These are phyloP conservation scores for Pelargonium myrrhifolium DNA, from an alignment of 441 rosid genomes.

Conservation along the genomic window DNA sequence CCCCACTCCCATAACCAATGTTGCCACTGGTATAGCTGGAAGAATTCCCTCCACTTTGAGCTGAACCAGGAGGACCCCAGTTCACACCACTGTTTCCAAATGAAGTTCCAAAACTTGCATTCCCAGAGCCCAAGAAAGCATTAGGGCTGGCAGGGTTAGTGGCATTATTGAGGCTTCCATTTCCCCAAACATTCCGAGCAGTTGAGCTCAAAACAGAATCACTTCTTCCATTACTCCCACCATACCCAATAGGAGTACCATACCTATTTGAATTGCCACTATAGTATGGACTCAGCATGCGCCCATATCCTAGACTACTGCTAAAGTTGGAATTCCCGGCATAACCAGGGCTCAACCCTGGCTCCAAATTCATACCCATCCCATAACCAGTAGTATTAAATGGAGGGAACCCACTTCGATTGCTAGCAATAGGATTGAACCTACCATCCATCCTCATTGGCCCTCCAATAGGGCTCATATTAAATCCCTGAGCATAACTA, in stretches of 20 bases:
- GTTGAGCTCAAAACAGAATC: conserved; percentile 41
- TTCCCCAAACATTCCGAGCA: conserved; percentile 56
- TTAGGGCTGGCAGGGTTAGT: conserved; percentile 31
- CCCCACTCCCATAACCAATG: conserved; percentile 28
- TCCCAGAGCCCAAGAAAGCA: conserved; percentile 29
- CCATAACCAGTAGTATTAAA: conserved; percentile 42
- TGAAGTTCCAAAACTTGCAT: conserved; percentile 30
- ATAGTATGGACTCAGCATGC: conserved; percentile 36
- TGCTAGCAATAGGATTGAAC: conserved; percentile 46
- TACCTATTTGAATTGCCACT: conserved; percentile 42
- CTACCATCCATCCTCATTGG: conserved; percentile 38
- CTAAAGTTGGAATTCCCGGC: conserved; percentile 35
- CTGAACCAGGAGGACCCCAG: conserved; percentile 42
- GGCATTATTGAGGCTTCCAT: conserved; percentile 35
- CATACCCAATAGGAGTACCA: conserved; percentile 46
- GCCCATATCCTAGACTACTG: conserved; percentile 42
- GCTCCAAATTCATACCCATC: conserved; percentile 43
- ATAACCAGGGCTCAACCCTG: conserved; percentile 39
- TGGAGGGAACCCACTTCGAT: conserved; percentile 41
- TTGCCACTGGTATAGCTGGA: conserved; percentile 25
- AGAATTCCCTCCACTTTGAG: conserved; percentile 25
- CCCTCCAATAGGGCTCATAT: conserved; percentile 34
- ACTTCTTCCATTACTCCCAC: conserved; percentile 31
- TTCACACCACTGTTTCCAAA: conserved; percentile 43
- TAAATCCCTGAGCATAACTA: conserved; percentile 46